Conservation (phyloP, 2,329 filamentous ascomycete genomes). For the Scortechinia acanthostroma region DNA sequence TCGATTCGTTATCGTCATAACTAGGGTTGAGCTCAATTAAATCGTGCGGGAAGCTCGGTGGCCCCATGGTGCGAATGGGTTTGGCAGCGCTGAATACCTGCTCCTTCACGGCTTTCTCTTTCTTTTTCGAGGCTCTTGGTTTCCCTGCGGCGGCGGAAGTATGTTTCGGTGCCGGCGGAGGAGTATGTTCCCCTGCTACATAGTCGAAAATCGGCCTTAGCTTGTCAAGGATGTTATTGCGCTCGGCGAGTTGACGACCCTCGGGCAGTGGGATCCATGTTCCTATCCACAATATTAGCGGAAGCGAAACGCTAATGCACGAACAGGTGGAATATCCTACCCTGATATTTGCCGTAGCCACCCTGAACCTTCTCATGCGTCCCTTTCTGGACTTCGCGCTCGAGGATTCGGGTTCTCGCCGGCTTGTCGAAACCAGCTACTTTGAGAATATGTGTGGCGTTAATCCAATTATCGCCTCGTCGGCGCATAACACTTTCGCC, state of each 20-base stretch:
- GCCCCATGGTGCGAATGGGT: neutral
- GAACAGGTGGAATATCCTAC: neutral
- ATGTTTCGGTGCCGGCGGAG: neutral
- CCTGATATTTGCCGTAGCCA: conserved; percentile 2
- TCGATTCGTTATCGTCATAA: neutral
- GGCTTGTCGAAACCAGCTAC: conserved; percentile 1
- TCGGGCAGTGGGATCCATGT: conserved; percentile 1
- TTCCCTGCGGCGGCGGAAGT: neutral
- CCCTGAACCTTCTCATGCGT: neutral
- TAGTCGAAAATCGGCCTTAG: neutral
- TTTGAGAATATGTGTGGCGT: conserved; percentile 1
- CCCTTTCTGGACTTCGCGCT: conserved; percentile 1
- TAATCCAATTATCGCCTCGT: neutral
- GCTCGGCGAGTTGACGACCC: neutral
- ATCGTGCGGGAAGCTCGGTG: neutral
- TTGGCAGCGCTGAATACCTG: neutral
- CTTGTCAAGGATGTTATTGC: conserved; percentile 1
- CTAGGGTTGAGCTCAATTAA: neutral
- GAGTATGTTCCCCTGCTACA: neutral
- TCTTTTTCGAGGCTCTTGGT: neutral
- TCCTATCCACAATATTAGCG: neutral
- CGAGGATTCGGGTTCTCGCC: neutral
- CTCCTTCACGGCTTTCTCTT: neutral
- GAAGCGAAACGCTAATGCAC: too few relatives aligned
- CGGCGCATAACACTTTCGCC: neutral